Conservation (phyloP, 164 flowering plant genomes). For the Vitis amurensis region DNA sequence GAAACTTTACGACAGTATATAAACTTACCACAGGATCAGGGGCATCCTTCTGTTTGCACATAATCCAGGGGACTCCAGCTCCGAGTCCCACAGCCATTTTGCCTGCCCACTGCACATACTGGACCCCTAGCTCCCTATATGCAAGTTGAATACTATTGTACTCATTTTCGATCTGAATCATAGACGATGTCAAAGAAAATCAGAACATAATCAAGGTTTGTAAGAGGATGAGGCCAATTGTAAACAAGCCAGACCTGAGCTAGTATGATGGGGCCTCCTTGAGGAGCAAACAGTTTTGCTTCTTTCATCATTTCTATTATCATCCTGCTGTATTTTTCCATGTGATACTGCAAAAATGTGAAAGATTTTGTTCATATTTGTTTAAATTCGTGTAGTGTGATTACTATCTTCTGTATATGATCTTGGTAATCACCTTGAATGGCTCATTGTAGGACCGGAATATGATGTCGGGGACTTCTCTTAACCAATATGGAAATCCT, state of each 20-base stretch:
- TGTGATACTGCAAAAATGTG: slow-evolving; percentile 24
- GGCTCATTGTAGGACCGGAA: slow-evolving; percentile 65
- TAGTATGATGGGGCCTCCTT: slow-evolving; percentile 54
- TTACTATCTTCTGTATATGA: too few species aligned
- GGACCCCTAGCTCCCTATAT: slow-evolving; percentile 40
- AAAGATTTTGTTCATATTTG: background rate
- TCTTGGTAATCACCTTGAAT: slow-evolving; percentile 45
- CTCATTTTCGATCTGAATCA: slow-evolving; percentile 83
- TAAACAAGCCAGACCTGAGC: slow-evolving; percentile 30
- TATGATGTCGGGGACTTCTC: slow-evolving; percentile 54
- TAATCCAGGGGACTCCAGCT: slow-evolving; percentile 88
- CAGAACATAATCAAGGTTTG: too few species aligned
- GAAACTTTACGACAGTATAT: too few species aligned
- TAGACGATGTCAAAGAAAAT: too few species aligned
- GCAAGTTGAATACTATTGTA: slow-evolving; percentile 69
- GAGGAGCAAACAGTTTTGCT: slow-evolving; percentile 47
- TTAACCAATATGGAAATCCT: slow-evolving; percentile 82
- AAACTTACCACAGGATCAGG: slow-evolving; percentile 74
- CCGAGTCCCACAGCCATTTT: slow-evolving; percentile 53
- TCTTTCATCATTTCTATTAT: slow-evolving; percentile 34
- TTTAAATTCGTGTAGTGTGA: too few species aligned
- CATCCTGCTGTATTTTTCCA: slow-evolving; percentile 28
- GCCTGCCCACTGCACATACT: slow-evolving; percentile 89
- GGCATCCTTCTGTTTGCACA: slow-evolving; percentile 97
- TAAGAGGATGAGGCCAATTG: too few species aligned